These are phyloP conservation scores for Sugiyamaella floridensis DNA, from an alignment of 805 yeast genomes.

Conservation along the genomic window DNA sequence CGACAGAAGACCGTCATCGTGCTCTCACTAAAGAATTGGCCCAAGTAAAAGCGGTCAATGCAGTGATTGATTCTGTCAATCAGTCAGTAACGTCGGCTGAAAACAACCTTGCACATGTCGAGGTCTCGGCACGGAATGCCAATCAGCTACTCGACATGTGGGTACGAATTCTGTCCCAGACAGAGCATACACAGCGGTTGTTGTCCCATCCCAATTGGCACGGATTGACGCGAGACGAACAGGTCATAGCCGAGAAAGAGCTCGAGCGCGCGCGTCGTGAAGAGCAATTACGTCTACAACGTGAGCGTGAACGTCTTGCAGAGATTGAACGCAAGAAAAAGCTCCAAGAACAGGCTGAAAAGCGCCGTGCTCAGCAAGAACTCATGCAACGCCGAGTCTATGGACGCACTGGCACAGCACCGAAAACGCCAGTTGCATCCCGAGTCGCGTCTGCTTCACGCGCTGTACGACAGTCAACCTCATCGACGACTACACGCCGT, in stretches of 20 bases:
- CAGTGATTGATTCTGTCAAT: conserved; percentile 16
- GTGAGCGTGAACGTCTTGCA: conserved; percentile 8
- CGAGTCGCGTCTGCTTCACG: neutral
- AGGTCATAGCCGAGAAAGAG: conserved; percentile 19
- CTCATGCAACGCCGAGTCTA: conserved; percentile 14
- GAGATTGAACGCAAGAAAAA: conserved; percentile 5
- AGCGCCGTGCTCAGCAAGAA: conserved; percentile 11
- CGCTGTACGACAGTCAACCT: neutral
- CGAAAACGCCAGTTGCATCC: neutral
- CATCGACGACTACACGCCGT: neutral
- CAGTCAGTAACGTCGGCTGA: conserved; percentile 13
- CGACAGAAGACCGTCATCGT: conserved; percentile 9
- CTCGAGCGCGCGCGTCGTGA: conserved; percentile 9
- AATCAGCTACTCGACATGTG: conserved; percentile 26
- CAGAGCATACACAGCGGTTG: conserved; percentile 27
- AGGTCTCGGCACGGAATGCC: conserved; percentile 21
- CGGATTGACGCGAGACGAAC: conserved; percentile 25
- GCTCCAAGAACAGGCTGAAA: conserved; percentile 12
- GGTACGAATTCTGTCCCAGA: conserved; percentile 28
- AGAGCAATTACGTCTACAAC: conserved; percentile 14
- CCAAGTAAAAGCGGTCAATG: conserved; percentile 17
- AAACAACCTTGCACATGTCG: conserved; percentile 14
- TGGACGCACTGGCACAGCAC: conserved; percentile 8
- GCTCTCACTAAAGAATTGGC: conserved; percentile 16
- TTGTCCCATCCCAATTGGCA: conserved; percentile 25